These are phyloP conservation scores for Amoebophrya sp. DNA, from an alignment of 169 alveolate genomes.

Conservation along the genomic window DNA sequence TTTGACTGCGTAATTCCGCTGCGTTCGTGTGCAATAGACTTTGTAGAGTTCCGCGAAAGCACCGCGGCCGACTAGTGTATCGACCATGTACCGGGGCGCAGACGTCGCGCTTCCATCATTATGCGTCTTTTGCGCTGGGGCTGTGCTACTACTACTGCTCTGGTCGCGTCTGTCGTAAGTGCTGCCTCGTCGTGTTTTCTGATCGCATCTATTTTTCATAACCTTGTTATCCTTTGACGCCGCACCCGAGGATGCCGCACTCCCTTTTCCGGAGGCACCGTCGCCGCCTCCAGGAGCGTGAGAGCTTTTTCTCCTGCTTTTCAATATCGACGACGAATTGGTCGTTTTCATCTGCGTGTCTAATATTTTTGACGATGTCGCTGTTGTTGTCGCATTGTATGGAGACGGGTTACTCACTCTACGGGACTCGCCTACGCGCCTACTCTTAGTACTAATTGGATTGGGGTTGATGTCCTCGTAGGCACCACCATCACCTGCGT, in stretches of 20 bases:
- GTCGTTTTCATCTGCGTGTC: no score
- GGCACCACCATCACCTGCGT: no score
- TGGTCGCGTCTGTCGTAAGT: background rate
- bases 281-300: no score
- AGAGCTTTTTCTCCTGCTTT: no score
- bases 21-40: background rate
- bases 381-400: no score
- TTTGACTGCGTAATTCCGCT: background rate
- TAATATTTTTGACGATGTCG: no score
- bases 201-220: background rate
- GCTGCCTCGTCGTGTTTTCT: background rate
- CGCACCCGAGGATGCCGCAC: background rate
- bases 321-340: no score
- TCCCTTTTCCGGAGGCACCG: no score
- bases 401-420: no score
- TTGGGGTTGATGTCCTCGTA: no score
- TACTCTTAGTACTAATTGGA: no score
- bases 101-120: background rate
- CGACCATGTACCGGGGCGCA: background rate
- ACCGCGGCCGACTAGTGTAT: background rate
- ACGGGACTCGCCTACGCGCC: no score
- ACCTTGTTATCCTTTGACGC: background rate
- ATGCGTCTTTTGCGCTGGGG: background rate
- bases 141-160: background rate
- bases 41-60: conserved; percentile 10